These are phyloP conservation scores for Fomitopsis pulvina DNA, from an alignment of 768 basidiomycete species.

Conservation along the genomic window DNA sequence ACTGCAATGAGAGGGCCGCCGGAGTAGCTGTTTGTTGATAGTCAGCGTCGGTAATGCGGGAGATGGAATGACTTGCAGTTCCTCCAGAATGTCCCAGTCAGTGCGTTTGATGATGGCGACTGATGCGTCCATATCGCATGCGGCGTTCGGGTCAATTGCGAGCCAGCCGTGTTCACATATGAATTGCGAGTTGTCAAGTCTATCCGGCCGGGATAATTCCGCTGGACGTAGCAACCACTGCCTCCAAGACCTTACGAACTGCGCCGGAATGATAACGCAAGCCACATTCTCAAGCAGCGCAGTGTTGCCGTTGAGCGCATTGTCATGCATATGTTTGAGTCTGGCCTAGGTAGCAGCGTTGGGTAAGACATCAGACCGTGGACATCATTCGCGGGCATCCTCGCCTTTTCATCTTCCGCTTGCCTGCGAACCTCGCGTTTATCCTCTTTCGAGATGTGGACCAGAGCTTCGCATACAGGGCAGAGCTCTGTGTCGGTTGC, in stretches of 20 bases:
- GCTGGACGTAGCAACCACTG: conserved; percentile 59
- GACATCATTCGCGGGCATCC: background rate
- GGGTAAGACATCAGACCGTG: background rate
- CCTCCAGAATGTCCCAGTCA: conserved; percentile 60
- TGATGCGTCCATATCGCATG: conserved; percentile 50
- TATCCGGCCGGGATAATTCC: conserved; percentile 49
- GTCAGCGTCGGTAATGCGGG: background rate
- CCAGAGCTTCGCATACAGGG: conserved; percentile 50
- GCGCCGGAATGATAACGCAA: conserved; percentile 52
- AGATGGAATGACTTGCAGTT: conserved; percentile 40
- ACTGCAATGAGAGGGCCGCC: conserved; percentile 48
- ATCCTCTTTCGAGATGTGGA: conserved; percentile 52
- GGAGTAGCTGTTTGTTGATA: conserved; percentile 39
- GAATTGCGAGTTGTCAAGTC: conserved; percentile 54
- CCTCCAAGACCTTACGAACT: conserved; percentile 63
- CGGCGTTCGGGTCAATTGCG: conserved; percentile 57
- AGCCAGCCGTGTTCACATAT: conserved; percentile 64
- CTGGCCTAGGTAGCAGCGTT: conserved; percentile 43
- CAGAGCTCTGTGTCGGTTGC: conserved; percentile 48
- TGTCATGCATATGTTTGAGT: conserved; percentile 57
- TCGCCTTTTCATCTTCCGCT: conserved; percentile 77
- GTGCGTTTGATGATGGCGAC: conserved; percentile 49
- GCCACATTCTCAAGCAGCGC: conserved; percentile 40
- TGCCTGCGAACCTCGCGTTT: conserved; percentile 55
- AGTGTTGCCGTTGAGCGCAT: conserved; percentile 39